Conservation (phyloP, 331 rosid genomes). For the Dryas integrifolia region DNA sequence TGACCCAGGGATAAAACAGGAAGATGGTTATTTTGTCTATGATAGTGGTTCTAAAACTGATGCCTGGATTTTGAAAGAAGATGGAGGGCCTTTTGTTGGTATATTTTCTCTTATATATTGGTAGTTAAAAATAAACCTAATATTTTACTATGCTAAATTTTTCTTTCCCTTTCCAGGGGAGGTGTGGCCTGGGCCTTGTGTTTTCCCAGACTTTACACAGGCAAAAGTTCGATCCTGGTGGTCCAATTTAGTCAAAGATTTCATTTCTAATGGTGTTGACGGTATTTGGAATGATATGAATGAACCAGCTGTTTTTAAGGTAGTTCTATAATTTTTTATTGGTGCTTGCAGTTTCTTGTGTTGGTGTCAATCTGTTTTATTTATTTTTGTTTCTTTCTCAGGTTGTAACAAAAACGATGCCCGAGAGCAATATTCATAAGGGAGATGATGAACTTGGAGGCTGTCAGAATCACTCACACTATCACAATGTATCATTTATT, state of each 20-base stretch:
- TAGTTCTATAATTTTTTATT: conserved; percentile 18
- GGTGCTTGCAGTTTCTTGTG: conserved; percentile 9
- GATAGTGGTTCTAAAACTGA: conserved; percentile 68
- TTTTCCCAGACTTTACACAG: conserved; percentile 89
- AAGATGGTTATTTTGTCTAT: conserved; percentile 73
- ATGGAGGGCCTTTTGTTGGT: conserved; percentile 72
- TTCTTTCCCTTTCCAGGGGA: conserved; percentile 48
- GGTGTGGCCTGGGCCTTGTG: conserved; percentile 94
- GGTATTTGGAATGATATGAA: conserved; percentile 99
- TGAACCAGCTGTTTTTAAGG: conserved; percentile 89
- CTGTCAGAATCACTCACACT: conserved; percentile 72
- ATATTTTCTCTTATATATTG: conserved; percentile 16
- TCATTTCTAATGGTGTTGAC: conserved; percentile 71
- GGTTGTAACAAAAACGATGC: conserved; percentile 87
- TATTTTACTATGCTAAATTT: conserved; percentile 19
- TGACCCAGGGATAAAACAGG: conserved; percentile 84
- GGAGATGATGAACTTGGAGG: conserved; percentile 94
- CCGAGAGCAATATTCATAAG: conserved; percentile 76
- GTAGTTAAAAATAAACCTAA: conserved; percentile 6
- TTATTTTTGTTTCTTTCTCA: conserved; percentile 26
- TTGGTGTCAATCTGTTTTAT: conserved; percentile 1
- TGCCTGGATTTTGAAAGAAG: conserved; percentile 73
- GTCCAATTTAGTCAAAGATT: conserved; percentile 81
- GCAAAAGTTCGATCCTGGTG: conserved; percentile 85
- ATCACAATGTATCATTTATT: conserved; percentile 69